Percentiles rank a stretch among this genome's conserved stretches.
phyloP scores from a whole-genome alignment of 306 rosid species.

The Vigna unguiculata region DNA sequence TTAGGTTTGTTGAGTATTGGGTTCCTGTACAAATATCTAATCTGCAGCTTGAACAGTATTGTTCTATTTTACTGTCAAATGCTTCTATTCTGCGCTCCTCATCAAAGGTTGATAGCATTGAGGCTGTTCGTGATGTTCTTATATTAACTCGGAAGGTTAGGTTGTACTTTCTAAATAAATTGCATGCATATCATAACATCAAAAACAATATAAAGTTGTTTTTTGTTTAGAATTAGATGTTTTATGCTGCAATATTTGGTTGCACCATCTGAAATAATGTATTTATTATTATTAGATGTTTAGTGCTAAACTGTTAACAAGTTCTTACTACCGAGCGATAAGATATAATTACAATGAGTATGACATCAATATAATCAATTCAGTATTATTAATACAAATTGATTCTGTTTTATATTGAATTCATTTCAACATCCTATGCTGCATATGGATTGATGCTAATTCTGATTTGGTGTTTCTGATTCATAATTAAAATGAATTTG shows the following conservation, averaged over 20 bases:
- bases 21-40: slow-evolving; percentile 80
- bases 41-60: slow-evolving; percentile 92
- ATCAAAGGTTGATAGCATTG: slow-evolving; percentile 58
- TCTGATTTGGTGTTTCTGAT: slow-evolving; percentile 18
- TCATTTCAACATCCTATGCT: slow-evolving; percentile 15
- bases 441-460: slow-evolving; percentile 18
- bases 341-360: slow-evolving; percentile 13
- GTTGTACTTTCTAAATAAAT: slow-evolving; percentile 44
- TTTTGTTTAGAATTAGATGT: slow-evolving; percentile 30
- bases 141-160: slow-evolving; percentile 72
- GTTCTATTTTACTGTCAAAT: slow-evolving; percentile 72
- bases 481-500: slow-evolving; percentile 14
- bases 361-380: slow-evolving; percentile 17
- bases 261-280: slow-evolving; percentile 22
- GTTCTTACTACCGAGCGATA: slow-evolving; percentile 29
- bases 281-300: slow-evolving; percentile 31
- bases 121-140: slow-evolving; percentile 67
- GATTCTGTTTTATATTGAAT: slow-evolving; percentile 32
- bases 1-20: slow-evolving; percentile 86
- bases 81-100: slow-evolving; percentile 64
- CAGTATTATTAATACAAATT: slow-evolving; percentile 11
- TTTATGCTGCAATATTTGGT: slow-evolving; percentile 34
- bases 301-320: slow-evolving; percentile 28
- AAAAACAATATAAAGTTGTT: slow-evolving; percentile 28
- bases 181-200: slow-evolving; percentile 39